Base-by-base conservation (phyloP, 2,329 filamentous ascomycete genomes). In the Penicillium sp. region DNA sequence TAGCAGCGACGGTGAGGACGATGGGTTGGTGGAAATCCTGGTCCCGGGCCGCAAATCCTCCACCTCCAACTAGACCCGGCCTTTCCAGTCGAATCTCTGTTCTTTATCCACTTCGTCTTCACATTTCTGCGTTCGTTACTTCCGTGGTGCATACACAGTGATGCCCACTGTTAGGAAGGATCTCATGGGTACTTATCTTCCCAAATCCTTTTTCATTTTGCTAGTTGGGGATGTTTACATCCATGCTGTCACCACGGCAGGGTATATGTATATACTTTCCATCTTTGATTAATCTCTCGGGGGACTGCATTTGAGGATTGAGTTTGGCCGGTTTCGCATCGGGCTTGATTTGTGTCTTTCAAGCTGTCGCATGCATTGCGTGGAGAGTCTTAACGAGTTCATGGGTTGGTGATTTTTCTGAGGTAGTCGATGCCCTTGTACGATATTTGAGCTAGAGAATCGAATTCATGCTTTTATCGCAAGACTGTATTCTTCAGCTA, bases 11-110 rank as follows among this genome's bases (percentile, higher is more conserved):
- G 65, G 61, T 10, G 65, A 67, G 32, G 66, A 69, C 39, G 67
- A 70, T 17, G 67, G 65, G 30, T 54, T 73, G 18, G 68, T 72
- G 16, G 69, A 72, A 45, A 73, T 72, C 31, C 46, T 70, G 19
- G 67, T 72, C 27, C 69, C 68, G 21, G 62, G 65, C 28, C 63
- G 60, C 36, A 67, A 65, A 46, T 53, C 61, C 35, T 62, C 59
- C 21, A 46, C 48, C 14, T 51, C 51, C 8, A 49, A 51, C 33
- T 51, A 51, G 35, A 17, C n/a, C 16, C 19, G 28, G 14, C 19
- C 21, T 37, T 17, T 4, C 7, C n/a, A 18, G 15, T 34, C 15
- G 21, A 25, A 21, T 33, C 4, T 27, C 11, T n/a, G 25, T n/a
- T n/a, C n/a, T 34, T 16, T 14, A 11, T 26, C 33, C 30, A 29